These are phyloP conservation scores for Trypanosoma platydactyli DNA, from an alignment of 208 protist genomes.

Conservation along the genomic window DNA sequence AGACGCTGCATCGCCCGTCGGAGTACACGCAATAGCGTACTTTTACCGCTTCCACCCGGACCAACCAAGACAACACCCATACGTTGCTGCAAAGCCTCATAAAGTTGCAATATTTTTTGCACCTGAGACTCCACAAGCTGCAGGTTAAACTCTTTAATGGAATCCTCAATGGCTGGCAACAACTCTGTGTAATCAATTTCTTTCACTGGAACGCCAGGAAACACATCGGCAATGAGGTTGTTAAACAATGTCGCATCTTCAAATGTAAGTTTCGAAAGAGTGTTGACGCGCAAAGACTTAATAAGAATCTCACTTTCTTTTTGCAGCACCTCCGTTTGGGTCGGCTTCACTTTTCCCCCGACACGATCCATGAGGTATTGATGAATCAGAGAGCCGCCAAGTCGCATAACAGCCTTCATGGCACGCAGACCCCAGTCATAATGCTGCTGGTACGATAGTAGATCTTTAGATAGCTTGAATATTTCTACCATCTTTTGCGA, in stretches of 20 bases:
- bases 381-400: constrained; percentile 91
- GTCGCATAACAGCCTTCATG: constrained; percentile 96
- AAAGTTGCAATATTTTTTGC: constrained; percentile 95
- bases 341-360: constrained; percentile 56
- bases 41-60: constrained; percentile 96
- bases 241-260: constrained; percentile 95
- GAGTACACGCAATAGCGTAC: constrained; percentile 93
- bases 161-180: constrained; percentile 86
- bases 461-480: constrained; percentile 93
- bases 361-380: constrained; percentile 86
- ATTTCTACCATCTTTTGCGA: constrained; percentile 93
- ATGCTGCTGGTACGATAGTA: constrained; percentile 97
- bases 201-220: constrained; percentile 84
- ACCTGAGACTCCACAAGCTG: constrained; percentile 89
- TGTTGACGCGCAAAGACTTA: constrained; percentile 96
- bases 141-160: constrained; percentile 89
- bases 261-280: constrained; percentile 98
- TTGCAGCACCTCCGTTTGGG: constrained; percentile 63
- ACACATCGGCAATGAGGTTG: constrained; percentile 95
- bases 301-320: constrained; percentile 95
- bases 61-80: constrained; percentile 98
- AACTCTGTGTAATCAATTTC: constrained; percentile 95
- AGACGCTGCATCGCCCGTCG: constrained; percentile 84
- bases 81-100: constrained; percentile 96
- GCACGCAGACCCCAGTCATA: constrained; percentile 99